Evolutionary conservation across 2,329 filamentous ascomycete genomes (phyloP).

Genomic region (Neofusicoccum kwambonambiense): DNA sequence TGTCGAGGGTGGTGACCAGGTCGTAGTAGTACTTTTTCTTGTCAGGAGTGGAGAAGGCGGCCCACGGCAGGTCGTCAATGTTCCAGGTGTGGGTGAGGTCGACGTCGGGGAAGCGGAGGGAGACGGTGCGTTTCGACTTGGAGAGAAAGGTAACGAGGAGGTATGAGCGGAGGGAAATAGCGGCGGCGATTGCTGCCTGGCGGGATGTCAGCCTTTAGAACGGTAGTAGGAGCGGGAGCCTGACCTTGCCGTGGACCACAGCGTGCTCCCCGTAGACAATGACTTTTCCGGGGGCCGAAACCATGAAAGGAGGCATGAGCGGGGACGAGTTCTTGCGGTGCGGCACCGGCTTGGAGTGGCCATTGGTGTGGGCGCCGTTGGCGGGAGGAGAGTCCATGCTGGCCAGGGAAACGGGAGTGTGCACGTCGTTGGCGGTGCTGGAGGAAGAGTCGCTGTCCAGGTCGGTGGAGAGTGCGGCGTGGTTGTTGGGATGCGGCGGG

Average conservation of each 20-base stretch:
- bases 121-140: conserved; percentile 85
- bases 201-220: conserved; percentile 22
- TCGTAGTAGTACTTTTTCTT: conserved; percentile 98
- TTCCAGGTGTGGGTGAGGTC: conserved; percentile 89
- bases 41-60: conserved; percentile 69
- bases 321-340: conserved; percentile 47
- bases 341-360: conserved; percentile 1
- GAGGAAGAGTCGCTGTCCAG: conserved; percentile 13
- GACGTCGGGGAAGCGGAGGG: conserved; percentile 87
- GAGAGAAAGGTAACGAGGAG: conserved; percentile 92
- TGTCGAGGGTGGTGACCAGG: conserved; percentile 73
- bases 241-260: conserved; percentile 92
- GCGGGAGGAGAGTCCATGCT: conserved; percentile 7
- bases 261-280: conserved; percentile 98
- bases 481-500: conserved; percentile 1
- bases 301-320: conserved; percentile 88
- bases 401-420: conserved; percentile 3
- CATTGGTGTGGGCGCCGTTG: conserved; percentile 1
- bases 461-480: neutral
- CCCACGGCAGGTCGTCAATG: conserved; percentile 89
- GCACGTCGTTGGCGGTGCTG: neutral
- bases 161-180: conserved; percentile 93
- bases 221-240: conserved; percentile 20
- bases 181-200: conserved; percentile 86
- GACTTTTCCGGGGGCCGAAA: conserved; percentile 95